A percentile compares a stretch with the other conserved stretches of the same genome.
Evolutionary conservation across 192 early-diverging fungal genomes (phyloP).

Genomic region (Linnemannia zychae): DNA sequence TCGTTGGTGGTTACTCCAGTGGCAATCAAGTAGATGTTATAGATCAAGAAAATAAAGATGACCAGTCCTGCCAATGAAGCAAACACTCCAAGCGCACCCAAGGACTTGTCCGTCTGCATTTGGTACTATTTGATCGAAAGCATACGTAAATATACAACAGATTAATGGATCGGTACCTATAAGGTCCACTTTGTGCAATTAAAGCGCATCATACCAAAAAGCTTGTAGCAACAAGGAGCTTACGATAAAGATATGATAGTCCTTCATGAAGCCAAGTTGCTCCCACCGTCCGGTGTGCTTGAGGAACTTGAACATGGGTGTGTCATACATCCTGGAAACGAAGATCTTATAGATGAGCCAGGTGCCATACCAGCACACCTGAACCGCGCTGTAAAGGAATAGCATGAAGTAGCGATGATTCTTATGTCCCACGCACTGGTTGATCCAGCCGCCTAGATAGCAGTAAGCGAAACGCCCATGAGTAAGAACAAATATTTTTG

Average conservation of each 20-base stretch:
- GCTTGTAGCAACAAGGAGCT: not conserved
- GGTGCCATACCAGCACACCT: constrained; percentile 65
- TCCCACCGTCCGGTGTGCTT: constrained; percentile 39
- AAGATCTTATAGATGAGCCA: constrained; percentile 62
- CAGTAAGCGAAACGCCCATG: not conserved
- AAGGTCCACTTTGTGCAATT: not conserved
- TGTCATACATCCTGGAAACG: constrained; percentile 39
- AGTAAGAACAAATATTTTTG: not conserved
- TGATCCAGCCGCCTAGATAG: constrained; percentile 62
- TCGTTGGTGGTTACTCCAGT: constrained; percentile 68
- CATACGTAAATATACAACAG: not conserved
- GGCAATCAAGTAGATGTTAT: constrained; percentile 63
- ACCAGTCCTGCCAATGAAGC: constrained; percentile 60
- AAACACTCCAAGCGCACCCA: constrained; percentile 68
- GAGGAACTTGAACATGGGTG: constrained; percentile 51
- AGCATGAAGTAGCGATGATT: constrained; percentile 68
- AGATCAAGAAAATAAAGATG: constrained; percentile 61
- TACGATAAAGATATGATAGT: constrained; percentile 61
- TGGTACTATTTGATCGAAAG: constrained; percentile 51
- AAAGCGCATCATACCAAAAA: not conserved
- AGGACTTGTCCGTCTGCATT: constrained; percentile 61
- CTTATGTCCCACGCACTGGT: constrained; percentile 66
- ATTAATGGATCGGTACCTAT: not conserved
- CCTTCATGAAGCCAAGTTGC: constrained; percentile 35
- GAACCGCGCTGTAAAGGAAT: constrained; percentile 61